Conservation (phyloP, 805 yeast species). For the Sporopachydermia quercuum region DNA sequence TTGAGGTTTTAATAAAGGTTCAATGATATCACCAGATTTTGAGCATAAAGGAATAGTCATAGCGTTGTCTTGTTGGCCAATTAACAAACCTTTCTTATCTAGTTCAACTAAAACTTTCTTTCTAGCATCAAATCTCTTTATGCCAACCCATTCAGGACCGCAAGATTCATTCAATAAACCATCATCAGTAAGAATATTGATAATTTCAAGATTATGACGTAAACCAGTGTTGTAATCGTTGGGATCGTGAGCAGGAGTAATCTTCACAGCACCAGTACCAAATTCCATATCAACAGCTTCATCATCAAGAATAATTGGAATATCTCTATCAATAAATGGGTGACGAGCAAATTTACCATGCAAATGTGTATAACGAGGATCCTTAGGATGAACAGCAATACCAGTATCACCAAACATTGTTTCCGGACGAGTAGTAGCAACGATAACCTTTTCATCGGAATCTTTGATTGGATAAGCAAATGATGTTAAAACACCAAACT, state of each 20-base stretch:
- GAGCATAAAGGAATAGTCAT: conserved; percentile 92
- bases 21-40: conserved; percentile 93
- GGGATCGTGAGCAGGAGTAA: conserved; percentile 96
- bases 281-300: conserved; percentile 98
- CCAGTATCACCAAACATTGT: conserved; percentile 97
- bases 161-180: conserved; percentile 84
- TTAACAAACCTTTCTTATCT: conserved; percentile 55
- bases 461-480: conserved; percentile 82
- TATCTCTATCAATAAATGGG: conserved; percentile 72
- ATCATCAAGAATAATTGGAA: conserved; percentile 80
- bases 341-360: conserved; percentile 88
- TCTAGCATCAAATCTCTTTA: conserved; percentile 93
- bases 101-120: conserved; percentile 64
- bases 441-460: conserved; percentile 73
- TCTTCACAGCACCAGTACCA: conserved; percentile 99
- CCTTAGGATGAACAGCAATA: conserved; percentile 95
- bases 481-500: conserved; percentile 94
- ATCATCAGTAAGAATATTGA: conserved; percentile 84
- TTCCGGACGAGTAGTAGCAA: conserved; percentile 98
- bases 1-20: conserved; percentile 94
- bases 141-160: conserved; percentile 76
- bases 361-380: conserved; percentile 79
- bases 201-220: conserved; percentile 76
- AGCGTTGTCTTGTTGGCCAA: conserved; percentile 85
- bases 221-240: conserved; percentile 96